Conservation (phyloP, 345 rosid species). For the Dimocarpus longan region DNA sequence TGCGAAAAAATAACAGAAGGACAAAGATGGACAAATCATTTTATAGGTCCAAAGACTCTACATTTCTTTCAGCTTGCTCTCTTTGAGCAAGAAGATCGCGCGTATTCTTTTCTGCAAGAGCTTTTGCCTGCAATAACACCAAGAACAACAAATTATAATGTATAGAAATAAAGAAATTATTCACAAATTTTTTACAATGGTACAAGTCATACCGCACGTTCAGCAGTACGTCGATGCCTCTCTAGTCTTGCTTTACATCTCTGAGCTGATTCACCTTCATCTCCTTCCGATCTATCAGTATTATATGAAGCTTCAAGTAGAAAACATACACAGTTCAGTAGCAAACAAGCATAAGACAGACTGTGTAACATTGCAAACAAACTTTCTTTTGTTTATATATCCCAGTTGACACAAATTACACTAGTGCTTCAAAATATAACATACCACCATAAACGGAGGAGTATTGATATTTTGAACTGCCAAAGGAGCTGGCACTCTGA, state of each 20-base stretch:
- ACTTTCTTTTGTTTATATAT: background rate
- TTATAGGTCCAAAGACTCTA: slow-evolving; percentile 29
- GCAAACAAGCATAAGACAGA: background rate
- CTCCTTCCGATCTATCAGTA: slow-evolving; percentile 45
- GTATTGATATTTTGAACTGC: slow-evolving; percentile 49
- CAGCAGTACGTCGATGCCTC: slow-evolving; percentile 89
- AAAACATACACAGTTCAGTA: slow-evolving; percentile 20
- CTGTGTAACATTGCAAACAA: background rate
- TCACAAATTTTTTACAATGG: background rate
- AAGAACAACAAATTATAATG: slow-evolving; percentile 11
- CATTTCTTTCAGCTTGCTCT: slow-evolving; percentile 91
- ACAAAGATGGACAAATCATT: slow-evolving; percentile 15
- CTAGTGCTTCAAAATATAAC: slow-evolving; percentile 13
- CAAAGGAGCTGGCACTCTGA: slow-evolving; percentile 49
- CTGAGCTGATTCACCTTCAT: slow-evolving; percentile 89
- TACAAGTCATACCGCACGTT: slow-evolving; percentile 66
- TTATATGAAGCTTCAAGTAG: slow-evolving; percentile 32
- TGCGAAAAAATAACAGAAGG: slow-evolving; percentile 11
- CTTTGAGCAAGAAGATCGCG: slow-evolving; percentile 88
- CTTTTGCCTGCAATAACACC: slow-evolving; percentile 74
- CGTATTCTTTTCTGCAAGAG: slow-evolving; percentile 92
- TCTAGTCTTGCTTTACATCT: slow-evolving; percentile 94
- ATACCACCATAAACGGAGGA: slow-evolving; percentile 54
- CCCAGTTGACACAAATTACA: slow-evolving; percentile 1
- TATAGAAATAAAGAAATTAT: background rate